Conservation (phyloP, 352 stramenopile species). For the Phytophthora uliginosa region DNA sequence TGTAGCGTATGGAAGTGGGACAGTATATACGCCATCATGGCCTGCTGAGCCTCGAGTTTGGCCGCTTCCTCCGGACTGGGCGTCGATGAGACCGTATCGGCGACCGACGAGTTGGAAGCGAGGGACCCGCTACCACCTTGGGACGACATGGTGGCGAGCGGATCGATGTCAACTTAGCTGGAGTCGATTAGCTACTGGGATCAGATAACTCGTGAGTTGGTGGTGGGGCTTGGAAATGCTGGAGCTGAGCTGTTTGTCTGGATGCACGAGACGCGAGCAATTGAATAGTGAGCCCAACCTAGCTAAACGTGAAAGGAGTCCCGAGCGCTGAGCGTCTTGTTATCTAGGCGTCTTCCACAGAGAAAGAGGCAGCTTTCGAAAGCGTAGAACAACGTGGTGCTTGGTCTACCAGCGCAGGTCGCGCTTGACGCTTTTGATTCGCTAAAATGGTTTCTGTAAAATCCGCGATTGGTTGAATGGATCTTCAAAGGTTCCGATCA, state of each 20-base stretch:
- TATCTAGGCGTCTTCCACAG: conserved; percentile 5
- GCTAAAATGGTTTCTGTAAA: conserved; percentile 10
- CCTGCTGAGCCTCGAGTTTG: conserved; percentile 39
- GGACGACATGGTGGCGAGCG: conserved; percentile 28
- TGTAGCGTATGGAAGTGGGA: conserved; percentile 59
- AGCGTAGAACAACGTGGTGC: neutral
- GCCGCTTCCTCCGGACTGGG: conserved; percentile 43
- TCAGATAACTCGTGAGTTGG: conserved; percentile 20
- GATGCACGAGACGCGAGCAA: conserved; percentile 22
- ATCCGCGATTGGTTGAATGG: conserved; percentile 17
- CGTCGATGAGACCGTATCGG: conserved; percentile 21
- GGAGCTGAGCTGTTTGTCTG: conserved; percentile 5
- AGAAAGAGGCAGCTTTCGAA: conserved; percentile 17
- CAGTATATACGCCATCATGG: conserved; percentile 47
- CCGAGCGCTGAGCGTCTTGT: neutral
- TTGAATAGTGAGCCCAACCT: conserved; percentile 32
- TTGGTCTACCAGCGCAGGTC: conserved; percentile 8
- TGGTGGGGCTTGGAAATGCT: conserved; percentile 16
- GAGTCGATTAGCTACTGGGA: conserved; percentile 11
- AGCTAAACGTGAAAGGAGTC: conserved; percentile 3
- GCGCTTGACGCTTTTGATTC: conserved; percentile 9
- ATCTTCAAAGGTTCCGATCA: conserved; percentile 28
- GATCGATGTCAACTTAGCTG: conserved; percentile 16
- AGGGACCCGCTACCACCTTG: conserved; percentile 20
- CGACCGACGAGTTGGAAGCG: conserved; percentile 7